Evolutionary conservation across 1,139 yeast species (phyloP).

Genomic region (Taiozyma sp.): DNA sequence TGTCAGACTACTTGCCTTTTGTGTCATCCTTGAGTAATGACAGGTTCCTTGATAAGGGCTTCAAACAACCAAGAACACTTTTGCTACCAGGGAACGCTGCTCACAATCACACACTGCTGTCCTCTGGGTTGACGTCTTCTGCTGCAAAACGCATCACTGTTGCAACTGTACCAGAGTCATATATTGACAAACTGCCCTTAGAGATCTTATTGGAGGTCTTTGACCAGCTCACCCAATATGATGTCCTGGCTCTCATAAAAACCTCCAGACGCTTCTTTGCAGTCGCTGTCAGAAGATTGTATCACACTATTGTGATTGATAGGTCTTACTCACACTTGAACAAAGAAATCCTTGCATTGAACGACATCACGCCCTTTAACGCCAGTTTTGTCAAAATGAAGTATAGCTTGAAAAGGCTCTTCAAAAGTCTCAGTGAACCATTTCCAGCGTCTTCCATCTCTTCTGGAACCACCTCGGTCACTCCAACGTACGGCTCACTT

Average conservation of each 20-base stretch:
- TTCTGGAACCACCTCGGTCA: not conserved
- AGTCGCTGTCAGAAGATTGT: slow-evolving; percentile 32
- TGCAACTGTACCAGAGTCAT: not conserved
- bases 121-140: not conserved
- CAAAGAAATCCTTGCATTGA: slow-evolving; percentile 4
- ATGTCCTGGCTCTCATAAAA: slow-evolving; percentile 32
- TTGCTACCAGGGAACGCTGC: not conserved
- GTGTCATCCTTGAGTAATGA: slow-evolving; percentile 11
- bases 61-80: not conserved
- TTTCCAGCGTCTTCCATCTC: slow-evolving; percentile 1
- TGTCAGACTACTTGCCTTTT: slow-evolving; percentile 16
- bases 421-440: slow-evolving; percentile 6
- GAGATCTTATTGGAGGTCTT: slow-evolving; percentile 34
- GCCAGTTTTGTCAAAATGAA: slow-evolving; percentile 18
- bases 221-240: slow-evolving; percentile 36
- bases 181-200: slow-evolving; percentile 27
- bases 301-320: slow-evolving; percentile 37
- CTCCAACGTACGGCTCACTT: slow-evolving; percentile 7
- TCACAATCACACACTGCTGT: not conserved
- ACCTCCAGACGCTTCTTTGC: slow-evolving; percentile 30
- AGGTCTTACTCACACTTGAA: slow-evolving; percentile 19
- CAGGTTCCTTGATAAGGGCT: not conserved
- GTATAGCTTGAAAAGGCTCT: slow-evolving; percentile 16
- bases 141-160: not conserved
- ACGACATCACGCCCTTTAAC: not conserved